phyloP scores from a whole-genome alignment of 2,329 filamentous ascomycete species.

The Phyllosticta citriasiana region DNA sequence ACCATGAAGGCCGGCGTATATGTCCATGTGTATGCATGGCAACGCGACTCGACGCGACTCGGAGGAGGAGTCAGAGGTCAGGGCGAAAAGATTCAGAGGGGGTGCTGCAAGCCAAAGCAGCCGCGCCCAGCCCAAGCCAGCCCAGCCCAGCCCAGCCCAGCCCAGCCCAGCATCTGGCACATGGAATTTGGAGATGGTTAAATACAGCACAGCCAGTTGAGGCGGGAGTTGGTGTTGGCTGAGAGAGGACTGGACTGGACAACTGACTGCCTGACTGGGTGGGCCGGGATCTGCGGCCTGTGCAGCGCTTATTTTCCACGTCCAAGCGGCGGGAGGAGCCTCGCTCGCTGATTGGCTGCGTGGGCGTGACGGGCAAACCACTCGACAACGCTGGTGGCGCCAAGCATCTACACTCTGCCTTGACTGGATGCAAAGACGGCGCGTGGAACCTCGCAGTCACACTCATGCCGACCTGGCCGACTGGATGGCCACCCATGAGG shows the following conservation, averaged over 20 bases:
- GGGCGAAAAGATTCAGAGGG: not conserved
- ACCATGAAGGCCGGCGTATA: not conserved
- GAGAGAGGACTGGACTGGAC: not conserved
- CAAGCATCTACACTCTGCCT: not conserved
- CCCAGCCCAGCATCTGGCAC: too few relatives aligned
- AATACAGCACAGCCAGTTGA: not conserved
- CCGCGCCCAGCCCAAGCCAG: too few relatives aligned
- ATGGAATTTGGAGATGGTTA: too few relatives aligned
- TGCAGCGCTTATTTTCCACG: not conserved
- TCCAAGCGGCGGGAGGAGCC: not conserved
- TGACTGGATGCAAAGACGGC: not conserved
- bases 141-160: too few relatives aligned
- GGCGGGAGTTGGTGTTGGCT: not conserved
- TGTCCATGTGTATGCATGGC: not conserved
- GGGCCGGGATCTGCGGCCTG: not conserved
- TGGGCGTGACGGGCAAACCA: not conserved
- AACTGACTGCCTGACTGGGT: not conserved
- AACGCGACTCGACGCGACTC: not conserved
- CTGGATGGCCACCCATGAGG: not conserved
- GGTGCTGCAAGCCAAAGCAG: too few relatives aligned
- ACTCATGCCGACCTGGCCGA: conserved; percentile 2
- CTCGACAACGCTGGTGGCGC: not conserved
- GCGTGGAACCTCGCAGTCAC: conserved; percentile 3
- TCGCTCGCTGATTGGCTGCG: not conserved
- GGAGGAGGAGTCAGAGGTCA: not conserved